Percentiles rank a stretch among this genome's conserved stretches.
These are phyloP conservation scores for Phytopythium cucurbitacearum DNA, from an alignment of 352 stramenopile genomes.

Conservation along the genomic window DNA sequence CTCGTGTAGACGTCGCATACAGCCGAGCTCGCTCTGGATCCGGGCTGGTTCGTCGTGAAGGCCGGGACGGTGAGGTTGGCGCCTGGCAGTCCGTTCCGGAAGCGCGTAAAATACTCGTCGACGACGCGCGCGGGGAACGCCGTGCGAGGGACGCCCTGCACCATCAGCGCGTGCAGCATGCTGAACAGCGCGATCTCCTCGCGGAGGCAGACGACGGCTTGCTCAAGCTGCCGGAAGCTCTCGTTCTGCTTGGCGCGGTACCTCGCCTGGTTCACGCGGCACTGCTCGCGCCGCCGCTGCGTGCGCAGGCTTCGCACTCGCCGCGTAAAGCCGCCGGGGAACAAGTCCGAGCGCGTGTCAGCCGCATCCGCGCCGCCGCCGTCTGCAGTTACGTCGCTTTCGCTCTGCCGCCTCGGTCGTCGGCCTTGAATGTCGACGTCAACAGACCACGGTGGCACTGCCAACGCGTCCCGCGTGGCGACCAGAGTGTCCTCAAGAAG, in stretches of 20 bases:
- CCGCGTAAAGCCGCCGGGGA: too few relatives aligned
- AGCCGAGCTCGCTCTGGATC: background rate
- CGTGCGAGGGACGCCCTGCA: background rate
- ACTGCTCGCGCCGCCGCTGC: slow-evolving; percentile 26
- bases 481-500: too few relatives aligned
- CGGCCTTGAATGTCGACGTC: too few relatives aligned
- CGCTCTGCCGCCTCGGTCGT: too few relatives aligned
- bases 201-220: slow-evolving; percentile 1
- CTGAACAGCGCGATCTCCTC: slow-evolving; percentile 4
- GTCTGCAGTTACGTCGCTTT: too few relatives aligned
- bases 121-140: background rate
- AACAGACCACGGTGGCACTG: too few relatives aligned
- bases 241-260: slow-evolving; percentile 28
- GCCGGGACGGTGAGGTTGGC: background rate
- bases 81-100: slow-evolving; percentile 16
- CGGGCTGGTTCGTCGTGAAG: background rate
- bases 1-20: too few relatives aligned
- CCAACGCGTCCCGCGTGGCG: too few relatives aligned
- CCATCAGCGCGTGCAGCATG: background rate
- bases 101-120: slow-evolving; percentile 27
- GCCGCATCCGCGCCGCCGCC: too few relatives aligned
- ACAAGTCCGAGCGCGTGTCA: too few relatives aligned
- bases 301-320: slow-evolving; percentile 12
- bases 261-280: slow-evolving; percentile 27
- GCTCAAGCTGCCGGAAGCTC: background rate